These are phyloP conservation scores for Monosporascus sp. DNA, from an alignment of 2,329 filamentous ascomycete species.

Conservation along the genomic window DNA sequence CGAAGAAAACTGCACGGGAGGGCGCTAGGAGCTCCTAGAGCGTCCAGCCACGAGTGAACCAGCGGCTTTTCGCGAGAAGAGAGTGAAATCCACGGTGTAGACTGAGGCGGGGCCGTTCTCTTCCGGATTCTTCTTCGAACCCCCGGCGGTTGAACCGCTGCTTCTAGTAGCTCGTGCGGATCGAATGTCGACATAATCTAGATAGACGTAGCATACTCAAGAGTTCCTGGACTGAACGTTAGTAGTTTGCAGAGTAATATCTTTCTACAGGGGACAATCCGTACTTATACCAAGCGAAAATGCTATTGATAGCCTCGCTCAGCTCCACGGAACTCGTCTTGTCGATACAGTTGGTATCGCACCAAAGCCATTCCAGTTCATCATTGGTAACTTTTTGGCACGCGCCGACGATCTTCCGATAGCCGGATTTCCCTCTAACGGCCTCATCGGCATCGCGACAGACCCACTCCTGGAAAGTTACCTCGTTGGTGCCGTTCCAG, in stretches of 20 bases:
- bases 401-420: slow-evolving; percentile 27
- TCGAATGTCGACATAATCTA: slow-evolving; percentile 22
- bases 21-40: slow-evolving; percentile 22
- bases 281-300: slow-evolving; percentile 28
- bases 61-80: slow-evolving; percentile 14
- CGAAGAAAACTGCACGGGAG: slow-evolving; percentile 16
- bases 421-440: slow-evolving; percentile 23
- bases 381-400: slow-evolving; percentile 24
- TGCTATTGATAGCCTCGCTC: slow-evolving; percentile 32
- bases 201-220: slow-evolving; percentile 28
- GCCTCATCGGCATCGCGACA: slow-evolving; percentile 12
- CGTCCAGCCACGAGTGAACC: slow-evolving; percentile 24
- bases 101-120: too few species aligned
- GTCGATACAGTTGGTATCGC: slow-evolving; percentile 35
- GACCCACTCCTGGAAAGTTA: slow-evolving; percentile 28
- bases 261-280: background rate
- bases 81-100: background rate
- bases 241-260: too few species aligned
- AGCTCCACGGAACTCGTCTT: slow-evolving; percentile 29
- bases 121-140: background rate
- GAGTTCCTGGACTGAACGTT: slow-evolving; percentile 3
- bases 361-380: slow-evolving; percentile 26
- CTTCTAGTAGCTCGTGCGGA: background rate
- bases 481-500: slow-evolving; percentile 28
- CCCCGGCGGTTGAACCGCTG: background rate